Percentiles rank a stretch among this genome's conserved stretches.
Conservation (phyloP, 1,139 yeast species). For the Yamadazyma membranifaciens region DNA sequence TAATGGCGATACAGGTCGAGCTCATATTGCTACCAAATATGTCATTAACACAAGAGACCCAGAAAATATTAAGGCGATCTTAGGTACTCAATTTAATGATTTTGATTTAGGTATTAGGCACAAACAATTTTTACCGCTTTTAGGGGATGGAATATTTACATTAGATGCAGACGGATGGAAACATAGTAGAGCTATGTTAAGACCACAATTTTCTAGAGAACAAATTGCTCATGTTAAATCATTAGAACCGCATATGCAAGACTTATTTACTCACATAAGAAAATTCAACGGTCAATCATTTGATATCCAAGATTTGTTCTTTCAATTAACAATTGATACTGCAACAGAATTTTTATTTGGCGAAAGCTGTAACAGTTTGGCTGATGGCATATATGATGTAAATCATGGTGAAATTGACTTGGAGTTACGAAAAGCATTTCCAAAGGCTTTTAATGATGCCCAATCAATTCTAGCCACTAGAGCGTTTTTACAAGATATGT, state of each 20-base stretch:
- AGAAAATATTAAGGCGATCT: constrained; percentile 36
- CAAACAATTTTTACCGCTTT: constrained; percentile 34
- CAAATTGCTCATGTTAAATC: constrained; percentile 49
- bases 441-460: constrained; percentile 41
- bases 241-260: constrained; percentile 45
- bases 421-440: constrained; percentile 30
- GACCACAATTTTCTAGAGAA: constrained; percentile 57
- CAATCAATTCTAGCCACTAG: constrained; percentile 40
- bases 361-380: constrained; percentile 43
- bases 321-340: constrained; percentile 51
- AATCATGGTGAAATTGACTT: constrained; percentile 19
- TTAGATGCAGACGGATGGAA: constrained; percentile 56
- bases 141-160: constrained; percentile 59
- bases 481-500: constrained; percentile 33
- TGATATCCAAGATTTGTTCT: constrained; percentile 48
- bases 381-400: constrained; percentile 23
- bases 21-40: constrained; percentile 8
- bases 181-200: constrained; percentile 52
- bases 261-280: constrained; percentile 29
- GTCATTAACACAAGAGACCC: constrained; percentile 29
- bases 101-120: constrained; percentile 51
- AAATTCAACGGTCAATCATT: constrained; percentile 26
- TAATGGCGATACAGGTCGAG: constrained; percentile 8
- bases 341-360: constrained; percentile 60
- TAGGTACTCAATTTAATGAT: constrained; percentile 45